phyloP scores from a whole-genome alignment of 176 grass and related monocot genomes.

The Carex littledalei region DNA sequence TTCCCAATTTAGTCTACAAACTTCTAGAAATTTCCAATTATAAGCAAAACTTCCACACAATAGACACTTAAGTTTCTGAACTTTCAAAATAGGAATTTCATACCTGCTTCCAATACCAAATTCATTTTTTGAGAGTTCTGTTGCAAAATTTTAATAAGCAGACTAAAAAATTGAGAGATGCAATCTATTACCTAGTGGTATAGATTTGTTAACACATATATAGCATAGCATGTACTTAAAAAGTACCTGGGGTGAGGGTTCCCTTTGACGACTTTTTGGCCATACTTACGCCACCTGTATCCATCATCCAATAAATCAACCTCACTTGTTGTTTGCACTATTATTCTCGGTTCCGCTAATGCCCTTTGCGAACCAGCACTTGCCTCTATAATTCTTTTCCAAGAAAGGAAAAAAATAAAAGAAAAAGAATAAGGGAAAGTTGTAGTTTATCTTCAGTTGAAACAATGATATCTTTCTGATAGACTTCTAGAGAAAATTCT shows the following conservation, averaged over 20 bases:
- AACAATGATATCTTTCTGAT: neutral
- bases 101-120: neutral
- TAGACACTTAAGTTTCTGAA: neutral
- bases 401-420: neutral
- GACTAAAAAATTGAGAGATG: neutral
- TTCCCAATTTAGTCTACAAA: neutral
- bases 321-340: constrained; percentile 87
- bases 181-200: neutral
- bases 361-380: constrained; percentile 28
- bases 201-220: neutral
- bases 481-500: neutral
- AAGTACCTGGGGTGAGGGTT: constrained; percentile 88
- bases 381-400: constrained; percentile 4
- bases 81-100: neutral
- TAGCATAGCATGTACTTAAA: neutral
- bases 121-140: neutral
- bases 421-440: neutral
- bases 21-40: neutral
- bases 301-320: constrained; percentile 99
- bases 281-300: constrained; percentile 89
- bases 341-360: constrained; percentile 64
- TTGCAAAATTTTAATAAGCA: constrained; percentile 8
- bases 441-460: neutral
- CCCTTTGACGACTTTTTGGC: constrained; percentile 94
- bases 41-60: neutral